Evolutionary conservation across 176 grass and related monocot species (phyloP).

Genomic region (Cenchrus fungigraminus): DNA sequence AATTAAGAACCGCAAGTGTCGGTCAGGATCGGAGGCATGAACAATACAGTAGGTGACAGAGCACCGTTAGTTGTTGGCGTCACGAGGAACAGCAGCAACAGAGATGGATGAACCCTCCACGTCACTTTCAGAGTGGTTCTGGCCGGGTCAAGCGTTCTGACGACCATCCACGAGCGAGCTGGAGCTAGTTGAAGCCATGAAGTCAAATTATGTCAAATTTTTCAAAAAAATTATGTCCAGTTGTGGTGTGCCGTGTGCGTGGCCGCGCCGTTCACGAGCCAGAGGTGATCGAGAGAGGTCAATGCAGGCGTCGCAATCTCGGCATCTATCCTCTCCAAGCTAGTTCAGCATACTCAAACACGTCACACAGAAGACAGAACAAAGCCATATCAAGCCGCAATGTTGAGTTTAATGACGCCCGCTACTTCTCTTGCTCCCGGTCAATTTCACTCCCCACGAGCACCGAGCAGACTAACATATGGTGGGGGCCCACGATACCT

Average conservation of each 20-base stretch:
- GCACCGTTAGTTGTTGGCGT: not conserved
- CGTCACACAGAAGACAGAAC: not conserved
- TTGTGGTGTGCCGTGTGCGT: not conserved
- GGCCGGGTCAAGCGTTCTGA: not conserved
- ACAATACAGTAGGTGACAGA: not conserved
- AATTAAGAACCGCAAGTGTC: not conserved
- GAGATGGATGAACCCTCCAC: not conserved
- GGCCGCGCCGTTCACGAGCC: not conserved
- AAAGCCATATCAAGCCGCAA: not conserved
- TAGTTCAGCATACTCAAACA: not conserved
- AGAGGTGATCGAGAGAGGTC: not conserved
- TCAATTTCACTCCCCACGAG: too few relatives aligned
- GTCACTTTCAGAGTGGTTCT: constrained; percentile 1
- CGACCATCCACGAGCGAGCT: not conserved
- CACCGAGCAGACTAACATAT: too few relatives aligned
- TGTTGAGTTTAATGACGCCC: too few relatives aligned
- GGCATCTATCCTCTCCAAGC: not conserved
- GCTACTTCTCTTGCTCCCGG: too few relatives aligned
- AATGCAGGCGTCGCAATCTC: constrained; percentile 5
- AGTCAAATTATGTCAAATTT: not conserved
- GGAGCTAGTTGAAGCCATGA: not conserved
- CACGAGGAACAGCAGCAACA: constrained; percentile 33
- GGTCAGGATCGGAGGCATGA: not conserved
- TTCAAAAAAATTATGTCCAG: too few relatives aligned
- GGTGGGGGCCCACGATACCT: too few relatives aligned